Base-by-base conservation (phyloP, 2,329 filamentous ascomycete genomes). In the Penicillium sp. region DNA sequence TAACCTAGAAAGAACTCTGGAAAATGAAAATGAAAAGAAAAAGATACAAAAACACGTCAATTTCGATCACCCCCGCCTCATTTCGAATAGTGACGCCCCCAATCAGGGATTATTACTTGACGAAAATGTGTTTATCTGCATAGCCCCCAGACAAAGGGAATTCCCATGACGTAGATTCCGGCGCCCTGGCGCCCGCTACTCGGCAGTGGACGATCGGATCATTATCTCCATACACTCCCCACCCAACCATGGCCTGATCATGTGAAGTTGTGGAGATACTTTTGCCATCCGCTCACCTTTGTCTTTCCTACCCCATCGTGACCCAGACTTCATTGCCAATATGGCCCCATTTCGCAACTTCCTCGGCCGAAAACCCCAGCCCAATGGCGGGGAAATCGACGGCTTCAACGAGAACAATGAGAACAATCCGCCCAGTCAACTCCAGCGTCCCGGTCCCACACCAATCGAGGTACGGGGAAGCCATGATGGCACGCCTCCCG, bases 281-380 rank as follows among this genome's bases (percentile, higher is more conserved):
- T 29, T 37, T 50, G 9, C 29, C 33, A 25, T 19, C 14, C 33
- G n/a, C 35, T 50, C 21, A 26, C 14, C 33, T 39, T 42, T n/a
- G 10, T 42, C 39, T 42, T n/a, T 8, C 7, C 19, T 25, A 37
- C 19, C 25, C 23, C 51, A 47, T 26, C n/a, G 27, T 53, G 26
- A 46, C 21, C 44, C n/a, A 19, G 21, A 29, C 3, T 25, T 10
- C 25, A 39, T 31, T 7, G 16, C 51, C 56, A 78, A 63, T 57
- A 90, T 90, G 88, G 83, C 86, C 61, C 78, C 79, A 21, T 89
- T 91, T 70, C 87, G 89, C 65, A 92, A 91, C 73, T 86, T 88
- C 29, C 89, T 92, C 71, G 78, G 83, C 55, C 84, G 85, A 67
- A 87, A 85, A 53, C 77, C 83, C 53, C 84, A 81, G 37, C 62